phyloP scores from a whole-genome alignment of 1,284 basidiomycete species.

The Malassezia restricta region DNA sequence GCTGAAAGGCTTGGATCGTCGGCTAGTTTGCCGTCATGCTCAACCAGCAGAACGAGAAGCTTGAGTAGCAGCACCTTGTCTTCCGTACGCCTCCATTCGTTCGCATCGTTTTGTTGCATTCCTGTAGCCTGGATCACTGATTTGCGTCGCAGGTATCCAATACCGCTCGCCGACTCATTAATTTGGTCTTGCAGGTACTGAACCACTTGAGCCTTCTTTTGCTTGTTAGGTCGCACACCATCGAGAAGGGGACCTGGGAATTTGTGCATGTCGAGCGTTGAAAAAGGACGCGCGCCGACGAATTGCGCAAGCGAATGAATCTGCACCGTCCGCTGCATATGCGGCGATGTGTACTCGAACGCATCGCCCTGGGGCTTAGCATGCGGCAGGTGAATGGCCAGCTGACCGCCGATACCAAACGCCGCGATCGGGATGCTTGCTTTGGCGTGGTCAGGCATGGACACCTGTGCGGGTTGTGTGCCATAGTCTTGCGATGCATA shows the following conservation, averaged over 20 bases:
- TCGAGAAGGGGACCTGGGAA: conserved; percentile 42
- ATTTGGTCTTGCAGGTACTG: conserved; percentile 35
- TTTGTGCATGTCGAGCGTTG: conserved; percentile 29
- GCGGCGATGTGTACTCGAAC: conserved; percentile 10
- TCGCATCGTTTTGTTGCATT: conserved; percentile 5
- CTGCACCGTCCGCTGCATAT: conserved; percentile 17
- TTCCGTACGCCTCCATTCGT: conserved; percentile 30
- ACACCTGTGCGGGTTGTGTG: conserved; percentile 14
- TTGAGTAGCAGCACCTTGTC: conserved; percentile 37
- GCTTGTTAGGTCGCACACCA: conserved; percentile 23
- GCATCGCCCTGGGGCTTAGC: conserved; percentile 5
- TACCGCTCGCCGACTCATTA: conserved; percentile 28
- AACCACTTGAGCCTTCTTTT: conserved; percentile 33
- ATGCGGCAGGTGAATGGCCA: conserved; percentile 34
- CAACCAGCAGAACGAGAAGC: conserved; percentile 32
- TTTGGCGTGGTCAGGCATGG: conserved; percentile 25
- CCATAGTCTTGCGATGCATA: background rate
- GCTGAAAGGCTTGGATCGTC: conserved; percentile 3
- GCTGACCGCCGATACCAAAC: conserved; percentile 41
- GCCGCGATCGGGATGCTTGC: conserved; percentile 30
- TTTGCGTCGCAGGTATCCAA: conserved; percentile 31
- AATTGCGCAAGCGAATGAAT: conserved; percentile 23
- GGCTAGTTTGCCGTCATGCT: conserved; percentile 33
- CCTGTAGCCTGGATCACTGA: conserved; percentile 5
- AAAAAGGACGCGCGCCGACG: conserved; percentile 26